Percentiles rank a stretch among this genome's conserved stretches.
Evolutionary conservation across 768 basidiomycete genomes (phyloP).

Genomic region (Mycena albidolilacea): DNA sequence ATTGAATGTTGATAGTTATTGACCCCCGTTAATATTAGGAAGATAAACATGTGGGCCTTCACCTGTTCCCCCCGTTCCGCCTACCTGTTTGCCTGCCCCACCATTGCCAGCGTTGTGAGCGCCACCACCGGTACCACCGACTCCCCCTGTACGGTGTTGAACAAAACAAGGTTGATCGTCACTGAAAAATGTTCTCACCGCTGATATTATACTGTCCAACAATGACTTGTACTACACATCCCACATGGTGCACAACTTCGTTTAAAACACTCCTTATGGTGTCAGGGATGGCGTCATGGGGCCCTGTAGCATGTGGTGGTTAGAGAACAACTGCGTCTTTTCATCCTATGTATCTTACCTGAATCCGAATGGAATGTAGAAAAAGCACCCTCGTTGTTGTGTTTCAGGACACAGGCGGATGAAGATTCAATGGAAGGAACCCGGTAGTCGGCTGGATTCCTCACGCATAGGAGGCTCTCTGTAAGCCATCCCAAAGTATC

Average conservation of each 20-base stretch:
- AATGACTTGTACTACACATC: background rate
- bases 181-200: constrained; percentile 1
- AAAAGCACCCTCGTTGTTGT: too few relatives aligned
- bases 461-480: too few relatives aligned
- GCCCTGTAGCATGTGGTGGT: background rate
- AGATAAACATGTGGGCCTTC: too few relatives aligned
- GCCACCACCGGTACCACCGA: background rate
- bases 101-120: background rate
- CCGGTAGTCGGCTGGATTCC: too few relatives aligned
- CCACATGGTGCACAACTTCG: background rate
- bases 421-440: too few relatives aligned
- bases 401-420: too few relatives aligned
- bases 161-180: background rate
- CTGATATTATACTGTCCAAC: background rate
- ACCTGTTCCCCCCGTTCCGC: too few relatives aligned
- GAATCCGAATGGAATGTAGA: background rate
- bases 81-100: background rate
- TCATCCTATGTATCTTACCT: background rate
- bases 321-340: background rate
- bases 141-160: background rate
- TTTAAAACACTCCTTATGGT: background rate
- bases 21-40: too few relatives aligned
- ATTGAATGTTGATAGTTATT: too few relatives aligned
- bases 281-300: background rate
- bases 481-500: too few relatives aligned